Conservation (phyloP, 1,139 yeast species). For the Sugiyamaella pinicola region DNA sequence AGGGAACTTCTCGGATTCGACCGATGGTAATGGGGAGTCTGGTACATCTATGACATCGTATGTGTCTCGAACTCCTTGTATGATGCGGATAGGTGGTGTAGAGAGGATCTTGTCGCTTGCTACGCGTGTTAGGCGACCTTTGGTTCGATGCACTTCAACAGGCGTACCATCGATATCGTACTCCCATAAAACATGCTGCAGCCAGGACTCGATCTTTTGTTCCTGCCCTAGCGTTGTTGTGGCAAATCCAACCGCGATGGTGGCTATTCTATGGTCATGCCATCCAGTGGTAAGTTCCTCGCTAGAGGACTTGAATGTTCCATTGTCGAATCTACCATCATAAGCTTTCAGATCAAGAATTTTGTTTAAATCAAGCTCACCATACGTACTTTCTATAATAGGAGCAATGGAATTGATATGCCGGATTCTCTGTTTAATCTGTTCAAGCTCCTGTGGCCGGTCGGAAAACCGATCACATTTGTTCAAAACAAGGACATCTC, state of each 20-base stretch:
- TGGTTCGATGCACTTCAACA: conserved; percentile 74
- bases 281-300: conserved; percentile 24
- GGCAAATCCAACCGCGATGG: conserved; percentile 60
- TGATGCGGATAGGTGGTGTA: conserved; percentile 48
- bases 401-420: conserved; percentile 72
- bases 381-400: conserved; percentile 65
- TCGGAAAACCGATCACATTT: conserved; percentile 60
- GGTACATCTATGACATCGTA: conserved; percentile 71
- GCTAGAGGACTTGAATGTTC: conserved; percentile 5
- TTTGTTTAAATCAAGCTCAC: conserved; percentile 63
- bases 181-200: conserved; percentile 75
- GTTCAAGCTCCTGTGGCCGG: conserved; percentile 29
- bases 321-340: conserved; percentile 41
- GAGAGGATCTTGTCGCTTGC: conserved; percentile 39
- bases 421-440: conserved; percentile 46
- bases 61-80: conserved; percentile 94
- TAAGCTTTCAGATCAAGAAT: conserved; percentile 83
- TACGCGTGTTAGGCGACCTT: conserved; percentile 62
- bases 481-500: conserved; percentile 78
- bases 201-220: conserved; percentile 55
- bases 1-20: conserved; percentile 39
- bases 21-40: conserved; percentile 20
- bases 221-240: conserved; percentile 45
- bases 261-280: conserved; percentile 55
- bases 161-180: conserved; percentile 44